These are phyloP conservation scores for Clavariopsis aquatica DNA, from an alignment of 495 filamentous ascomycete species.

Conservation along the genomic window DNA sequence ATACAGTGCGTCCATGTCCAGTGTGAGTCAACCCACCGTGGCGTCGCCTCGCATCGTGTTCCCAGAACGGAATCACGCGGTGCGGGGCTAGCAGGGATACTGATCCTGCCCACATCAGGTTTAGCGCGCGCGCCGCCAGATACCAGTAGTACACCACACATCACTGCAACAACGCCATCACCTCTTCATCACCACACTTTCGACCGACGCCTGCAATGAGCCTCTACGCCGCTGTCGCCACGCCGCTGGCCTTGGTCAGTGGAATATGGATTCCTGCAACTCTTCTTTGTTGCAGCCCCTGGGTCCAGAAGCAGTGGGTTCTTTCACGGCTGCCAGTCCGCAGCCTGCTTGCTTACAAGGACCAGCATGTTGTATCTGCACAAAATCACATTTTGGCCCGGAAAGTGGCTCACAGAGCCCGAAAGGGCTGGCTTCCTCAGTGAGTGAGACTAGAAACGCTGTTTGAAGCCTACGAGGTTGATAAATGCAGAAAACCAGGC, in stretches of 20 bases:
- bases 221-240: slow-evolving; percentile 11
- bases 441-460: slow-evolving; percentile 52
- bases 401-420: slow-evolving; percentile 32
- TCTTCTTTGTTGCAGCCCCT: slow-evolving; percentile 42
- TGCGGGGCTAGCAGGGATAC: not conserved
- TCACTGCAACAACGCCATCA: too few species aligned
- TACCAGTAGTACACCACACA: too few species aligned
- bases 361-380: slow-evolving; percentile 42
- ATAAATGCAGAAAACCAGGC: slow-evolving; percentile 57
- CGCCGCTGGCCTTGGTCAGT: slow-evolving; percentile 22
- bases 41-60: too few species aligned
- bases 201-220: not conserved
- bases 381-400: slow-evolving; percentile 29
- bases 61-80: slow-evolving; percentile 5
- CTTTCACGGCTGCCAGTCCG: slow-evolving; percentile 58
- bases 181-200: not conserved
- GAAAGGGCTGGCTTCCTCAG: slow-evolving; percentile 50
- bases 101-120: not conserved
- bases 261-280: slow-evolving; percentile 35
- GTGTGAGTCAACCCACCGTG: too few species aligned
- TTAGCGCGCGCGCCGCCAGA: too few species aligned
- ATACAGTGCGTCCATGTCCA: too few species aligned
- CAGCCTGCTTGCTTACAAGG: slow-evolving; percentile 60
- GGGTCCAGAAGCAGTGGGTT: slow-evolving; percentile 62
- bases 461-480: slow-evolving; percentile 34